Evolutionary conservation across 805 yeast genomes (phyloP).

Genomic region (Candida ortonii): DNA sequence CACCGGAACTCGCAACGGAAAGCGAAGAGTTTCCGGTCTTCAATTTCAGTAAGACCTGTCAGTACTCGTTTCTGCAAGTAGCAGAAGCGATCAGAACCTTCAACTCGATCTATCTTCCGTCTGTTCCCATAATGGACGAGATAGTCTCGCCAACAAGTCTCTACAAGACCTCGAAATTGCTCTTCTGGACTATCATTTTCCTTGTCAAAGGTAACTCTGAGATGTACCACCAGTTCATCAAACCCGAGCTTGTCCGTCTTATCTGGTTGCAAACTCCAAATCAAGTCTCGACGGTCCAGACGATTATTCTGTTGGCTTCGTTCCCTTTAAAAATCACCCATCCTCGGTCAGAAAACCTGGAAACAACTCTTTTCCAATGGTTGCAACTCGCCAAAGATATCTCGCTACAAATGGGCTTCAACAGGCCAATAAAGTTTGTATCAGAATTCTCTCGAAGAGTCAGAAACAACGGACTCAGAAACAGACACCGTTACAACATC

Average conservation of each 20-base stretch:
- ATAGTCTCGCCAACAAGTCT: slow-evolving; percentile 22
- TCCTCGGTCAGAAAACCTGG: too few species aligned
- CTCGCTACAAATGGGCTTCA: slow-evolving; percentile 22
- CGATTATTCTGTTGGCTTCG: slow-evolving; percentile 26
- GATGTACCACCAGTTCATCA: slow-evolving; percentile 17
- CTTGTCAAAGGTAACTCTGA: slow-evolving; percentile 17
- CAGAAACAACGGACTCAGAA: slow-evolving; percentile 12
- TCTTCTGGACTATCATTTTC: slow-evolving; percentile 34
- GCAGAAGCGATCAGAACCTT: slow-evolving; percentile 16
- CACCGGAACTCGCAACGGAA: slow-evolving; percentile 5
- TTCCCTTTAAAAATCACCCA: slow-evolving; percentile 26
- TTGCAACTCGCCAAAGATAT: slow-evolving; percentile 24
- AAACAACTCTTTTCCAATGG: slow-evolving; percentile 23
- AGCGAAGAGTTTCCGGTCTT: slow-evolving; percentile 5
- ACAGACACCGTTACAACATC: slow-evolving; percentile 21
- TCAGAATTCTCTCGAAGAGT: slow-evolving; percentile 20
- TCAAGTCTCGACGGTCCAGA: slow-evolving; percentile 20
- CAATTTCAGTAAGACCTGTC: slow-evolving; percentile 8
- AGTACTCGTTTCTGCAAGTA: slow-evolving; percentile 14
- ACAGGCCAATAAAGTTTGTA: slow-evolving; percentile 14
- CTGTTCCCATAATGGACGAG: slow-evolving; percentile 27
- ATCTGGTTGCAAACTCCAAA: slow-evolving; percentile 18
- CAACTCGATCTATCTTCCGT: slow-evolving; percentile 20
- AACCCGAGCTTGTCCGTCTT: slow-evolving; percentile 16
- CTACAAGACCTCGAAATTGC: slow-evolving; percentile 20